Evolutionary conservation across 352 stramenopile species (phyloP).

Genomic region (Globisporangium irregulare): DNA sequence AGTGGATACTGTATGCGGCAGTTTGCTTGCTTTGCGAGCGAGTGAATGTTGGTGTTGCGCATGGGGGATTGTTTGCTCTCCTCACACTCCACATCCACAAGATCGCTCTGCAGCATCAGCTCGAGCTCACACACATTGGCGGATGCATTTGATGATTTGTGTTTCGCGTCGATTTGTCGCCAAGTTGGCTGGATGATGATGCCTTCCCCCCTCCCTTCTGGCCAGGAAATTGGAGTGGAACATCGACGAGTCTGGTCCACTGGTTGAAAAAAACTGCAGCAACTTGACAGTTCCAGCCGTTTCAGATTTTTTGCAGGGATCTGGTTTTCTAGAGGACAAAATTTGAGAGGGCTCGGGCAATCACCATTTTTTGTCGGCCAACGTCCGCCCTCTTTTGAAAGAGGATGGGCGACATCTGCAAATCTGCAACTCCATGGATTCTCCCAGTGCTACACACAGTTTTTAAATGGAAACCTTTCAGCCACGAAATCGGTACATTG

Average conservation of each 20-base stretch:
- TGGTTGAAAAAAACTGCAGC: neutral
- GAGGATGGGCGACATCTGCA: neutral
- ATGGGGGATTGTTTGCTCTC: neutral
- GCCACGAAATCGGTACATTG: neutral
- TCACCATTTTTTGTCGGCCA: neutral
- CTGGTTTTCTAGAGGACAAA: neutral
- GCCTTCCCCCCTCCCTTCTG: no score
- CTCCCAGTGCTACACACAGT: neutral
- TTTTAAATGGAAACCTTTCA: neutral
- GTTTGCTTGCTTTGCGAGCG: neutral
- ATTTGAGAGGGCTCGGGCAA: neutral
- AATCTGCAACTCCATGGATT: neutral
- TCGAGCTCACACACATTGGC: neutral
- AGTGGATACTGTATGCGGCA: slow-evolving; percentile 7
- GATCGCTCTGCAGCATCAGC: neutral
- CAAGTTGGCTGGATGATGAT: neutral
- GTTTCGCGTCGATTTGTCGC: neutral
- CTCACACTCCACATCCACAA: neutral
- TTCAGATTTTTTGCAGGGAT: neutral
- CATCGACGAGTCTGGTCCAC: neutral
- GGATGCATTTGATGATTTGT: neutral
- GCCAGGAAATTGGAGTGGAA: neutral
- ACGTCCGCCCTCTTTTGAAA: neutral
- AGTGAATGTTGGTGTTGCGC: slow-evolving; percentile 5
- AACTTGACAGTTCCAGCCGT: neutral